Conservation (phyloP, 2,329 filamentous ascomycete genomes). For the Lachnellula cervina region DNA sequence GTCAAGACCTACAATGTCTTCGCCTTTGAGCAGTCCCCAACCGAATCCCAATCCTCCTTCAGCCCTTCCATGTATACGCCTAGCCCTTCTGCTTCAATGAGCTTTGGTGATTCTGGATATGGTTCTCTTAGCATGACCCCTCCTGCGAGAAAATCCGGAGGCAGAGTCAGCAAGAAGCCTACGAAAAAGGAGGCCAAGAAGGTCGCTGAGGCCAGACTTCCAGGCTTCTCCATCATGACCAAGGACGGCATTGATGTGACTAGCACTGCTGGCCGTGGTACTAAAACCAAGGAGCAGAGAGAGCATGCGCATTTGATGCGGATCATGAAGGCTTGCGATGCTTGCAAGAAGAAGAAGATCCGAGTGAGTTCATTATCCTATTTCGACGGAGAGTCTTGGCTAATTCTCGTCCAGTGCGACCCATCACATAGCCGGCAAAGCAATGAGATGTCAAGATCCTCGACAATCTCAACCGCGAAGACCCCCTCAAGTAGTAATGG, state of each 20-base stretch:
- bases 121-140: conserved; percentile 25
- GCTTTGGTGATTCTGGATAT: conserved; percentile 31
- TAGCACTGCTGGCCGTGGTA: conserved; percentile 55
- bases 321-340: conserved; percentile 62
- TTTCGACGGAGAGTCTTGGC: neutral
- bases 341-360: conserved; percentile 59
- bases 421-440: conserved; percentile 26
- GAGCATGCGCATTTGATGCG: conserved; percentile 63
- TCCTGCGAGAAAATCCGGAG: conserved; percentile 9
- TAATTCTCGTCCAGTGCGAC: conserved; percentile 25
- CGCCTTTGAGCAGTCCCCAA: conserved; percentile 31
- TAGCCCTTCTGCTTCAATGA: conserved; percentile 41
- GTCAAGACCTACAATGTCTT: conserved; percentile 39
- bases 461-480: conserved; percentile 18
- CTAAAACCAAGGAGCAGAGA: conserved; percentile 63
- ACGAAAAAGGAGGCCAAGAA: conserved; percentile 27
- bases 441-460: conserved; percentile 22
- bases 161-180: conserved; percentile 24
- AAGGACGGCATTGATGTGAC: conserved; percentile 59
- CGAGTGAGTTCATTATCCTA: conserved; percentile 31
- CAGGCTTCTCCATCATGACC: conserved; percentile 64
- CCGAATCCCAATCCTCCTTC: conserved; percentile 49
- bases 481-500: conserved; percentile 12
- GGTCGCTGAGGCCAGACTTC: conserved; percentile 34
- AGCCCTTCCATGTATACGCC: conserved; percentile 36